Percentiles rank a stretch among this genome's conserved stretches.
These are phyloP conservation scores for Brassica balearica DNA, from an alignment of 441 rosid genomes.

Conservation along the genomic window DNA sequence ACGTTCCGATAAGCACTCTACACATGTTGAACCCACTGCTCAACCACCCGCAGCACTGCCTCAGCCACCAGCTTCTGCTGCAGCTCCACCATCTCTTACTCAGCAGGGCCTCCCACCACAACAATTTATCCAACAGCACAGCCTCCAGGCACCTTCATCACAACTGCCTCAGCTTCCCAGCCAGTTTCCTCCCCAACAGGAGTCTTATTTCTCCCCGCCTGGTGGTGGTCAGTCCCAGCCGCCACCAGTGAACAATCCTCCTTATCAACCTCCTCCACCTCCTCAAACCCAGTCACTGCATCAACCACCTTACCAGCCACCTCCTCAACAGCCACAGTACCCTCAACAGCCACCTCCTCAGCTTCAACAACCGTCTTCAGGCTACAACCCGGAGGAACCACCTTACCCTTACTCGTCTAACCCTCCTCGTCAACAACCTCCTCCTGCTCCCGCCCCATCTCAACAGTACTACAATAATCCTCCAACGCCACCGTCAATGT, in stretches of 20 bases:
- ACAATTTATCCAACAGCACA: conserved; percentile 51
- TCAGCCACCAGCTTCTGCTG: conserved; percentile 50
- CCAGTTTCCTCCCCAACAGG: conserved; percentile 78
- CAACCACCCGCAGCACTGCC: conserved; percentile 51
- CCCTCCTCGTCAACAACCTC: conserved; percentile 56
- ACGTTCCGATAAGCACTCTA: conserved; percentile 54
- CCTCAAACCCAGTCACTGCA: conserved; percentile 52
- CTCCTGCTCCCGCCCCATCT: conserved; percentile 60
- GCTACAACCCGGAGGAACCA: conserved; percentile 69
- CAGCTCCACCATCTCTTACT: conserved; percentile 51
- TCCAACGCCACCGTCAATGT: conserved; percentile 57
- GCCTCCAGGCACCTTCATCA: conserved; percentile 51
- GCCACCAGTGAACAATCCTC: conserved; percentile 63
- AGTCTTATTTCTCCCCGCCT: conserved; percentile 65
- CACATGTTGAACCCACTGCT: conserved; percentile 59
- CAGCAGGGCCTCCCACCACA: conserved; percentile 61
- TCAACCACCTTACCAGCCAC: conserved; percentile 59
- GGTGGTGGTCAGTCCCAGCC: conserved; percentile 67
- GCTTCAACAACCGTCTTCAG: conserved; percentile 57
- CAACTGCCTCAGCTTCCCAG: conserved; percentile 54
- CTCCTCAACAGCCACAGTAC: conserved; percentile 57
- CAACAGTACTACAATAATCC: conserved; percentile 70
- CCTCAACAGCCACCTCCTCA: conserved; percentile 61
- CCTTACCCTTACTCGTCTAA: conserved; percentile 63
- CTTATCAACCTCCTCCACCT: conserved; percentile 58